Percentiles rank a stretch among this genome's conserved stretches.
Evolutionary conservation across 345 rosid species (phyloP).

Genomic region (Bretschneidera sinensis): DNA sequence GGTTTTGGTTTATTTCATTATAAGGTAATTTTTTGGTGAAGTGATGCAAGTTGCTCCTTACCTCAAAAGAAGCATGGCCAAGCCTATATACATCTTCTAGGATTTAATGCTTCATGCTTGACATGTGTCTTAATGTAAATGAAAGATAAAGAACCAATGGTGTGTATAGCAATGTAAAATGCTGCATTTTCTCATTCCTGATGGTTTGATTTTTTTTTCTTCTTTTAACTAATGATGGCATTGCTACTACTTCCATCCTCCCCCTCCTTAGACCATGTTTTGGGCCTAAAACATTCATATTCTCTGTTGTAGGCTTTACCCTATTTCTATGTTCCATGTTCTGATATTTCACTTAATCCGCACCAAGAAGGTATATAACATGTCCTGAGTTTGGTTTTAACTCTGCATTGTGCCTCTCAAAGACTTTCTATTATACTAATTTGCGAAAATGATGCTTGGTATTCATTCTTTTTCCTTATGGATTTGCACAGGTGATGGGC

Average conservation of each 20-base stretch:
- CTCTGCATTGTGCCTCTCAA: conserved; percentile 1
- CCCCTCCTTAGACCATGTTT: not conserved
- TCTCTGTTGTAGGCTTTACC: conserved; percentile 70
- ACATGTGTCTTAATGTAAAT: too few species aligned
- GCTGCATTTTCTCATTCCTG: too few species aligned
- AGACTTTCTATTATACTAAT: not conserved
- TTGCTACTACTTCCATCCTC: not conserved
- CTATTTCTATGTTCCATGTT: conserved; percentile 72
- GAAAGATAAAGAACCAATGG: too few species aligned
- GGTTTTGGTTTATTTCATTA: too few species aligned
- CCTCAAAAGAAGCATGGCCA: too few species aligned
- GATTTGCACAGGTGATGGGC: conserved; percentile 47
- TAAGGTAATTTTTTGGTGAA: too few species aligned
- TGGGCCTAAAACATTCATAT: not conserved
- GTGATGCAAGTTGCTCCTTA: too few species aligned
- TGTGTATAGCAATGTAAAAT: too few species aligned
- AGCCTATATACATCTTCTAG: too few species aligned
- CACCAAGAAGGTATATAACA: conserved; percentile 43
- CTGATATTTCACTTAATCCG: conserved; percentile 45
- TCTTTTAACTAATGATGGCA: too few species aligned
- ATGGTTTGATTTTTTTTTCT: too few species aligned
- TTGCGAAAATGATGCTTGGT: conserved; percentile 6
- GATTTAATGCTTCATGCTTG: too few species aligned
- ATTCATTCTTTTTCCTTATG: conserved; percentile 10
- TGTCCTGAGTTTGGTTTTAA: not conserved